Evolutionary conservation across 2,329 filamentous ascomycete species (phyloP).

Genomic region (Diaporthe amygdali): DNA sequence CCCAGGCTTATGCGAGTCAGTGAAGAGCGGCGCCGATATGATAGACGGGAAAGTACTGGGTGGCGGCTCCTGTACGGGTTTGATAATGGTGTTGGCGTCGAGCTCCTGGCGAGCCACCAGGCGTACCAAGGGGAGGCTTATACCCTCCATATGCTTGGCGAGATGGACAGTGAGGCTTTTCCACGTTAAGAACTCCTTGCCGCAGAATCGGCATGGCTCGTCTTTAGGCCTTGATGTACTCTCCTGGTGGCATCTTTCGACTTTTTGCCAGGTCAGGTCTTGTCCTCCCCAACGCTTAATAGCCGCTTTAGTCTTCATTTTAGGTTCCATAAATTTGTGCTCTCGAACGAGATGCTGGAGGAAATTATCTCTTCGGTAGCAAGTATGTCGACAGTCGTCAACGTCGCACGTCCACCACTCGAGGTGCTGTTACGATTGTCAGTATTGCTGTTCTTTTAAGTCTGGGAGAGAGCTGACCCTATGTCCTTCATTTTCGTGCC

Average conservation of each 20-base stretch:
- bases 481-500: constrained; percentile 91
- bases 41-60: constrained; percentile 45
- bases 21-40: no score
- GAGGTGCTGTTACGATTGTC: constrained; percentile 57
- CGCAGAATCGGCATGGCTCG: constrained; percentile 88
- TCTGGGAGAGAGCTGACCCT: constrained; percentile 50
- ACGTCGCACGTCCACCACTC: constrained; percentile 91
- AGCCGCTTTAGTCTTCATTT: constrained; percentile 74
- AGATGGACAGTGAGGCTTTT: constrained; percentile 94
- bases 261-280: constrained; percentile 76
- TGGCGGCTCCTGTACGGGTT: constrained; percentile 65
- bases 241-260: constrained; percentile 78
- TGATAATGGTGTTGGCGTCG: constrained; percentile 68
- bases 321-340: constrained; percentile 85
- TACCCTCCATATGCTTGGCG: constrained; percentile 92
- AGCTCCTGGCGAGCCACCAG: constrained; percentile 56
- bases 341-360: constrained; percentile 90
- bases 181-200: constrained; percentile 80
- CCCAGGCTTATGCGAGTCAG: no score
- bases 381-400: constrained; percentile 79
- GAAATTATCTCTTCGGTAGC: constrained; percentile 91
- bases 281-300: constrained; percentile 62
- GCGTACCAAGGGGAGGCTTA: constrained; percentile 81
- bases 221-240: constrained; percentile 70
- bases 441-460: neutral